Evolutionary conservation across 805 yeast genomes (phyloP).

Genomic region (Naumovozyma baii): DNA sequence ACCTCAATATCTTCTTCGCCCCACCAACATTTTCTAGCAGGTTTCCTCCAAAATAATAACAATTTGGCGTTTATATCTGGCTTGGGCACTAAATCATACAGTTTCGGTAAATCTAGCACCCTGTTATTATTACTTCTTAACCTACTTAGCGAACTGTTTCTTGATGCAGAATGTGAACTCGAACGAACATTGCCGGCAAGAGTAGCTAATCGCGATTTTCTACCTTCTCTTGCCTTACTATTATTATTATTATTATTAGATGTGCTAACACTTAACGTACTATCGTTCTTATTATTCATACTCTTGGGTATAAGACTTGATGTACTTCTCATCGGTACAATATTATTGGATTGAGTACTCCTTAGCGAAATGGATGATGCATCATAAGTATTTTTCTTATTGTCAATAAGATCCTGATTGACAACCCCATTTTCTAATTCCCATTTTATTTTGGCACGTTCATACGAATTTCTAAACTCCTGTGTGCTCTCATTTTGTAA

Average conservation of each 20-base stretch:
- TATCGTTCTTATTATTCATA: conserved; percentile 2
- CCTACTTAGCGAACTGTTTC: conserved; percentile 35
- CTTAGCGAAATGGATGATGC: background rate
- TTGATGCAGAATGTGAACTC: conserved; percentile 52
- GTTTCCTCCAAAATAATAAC: conserved; percentile 89
- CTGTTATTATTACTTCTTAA: conserved; percentile 29
- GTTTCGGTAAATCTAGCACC: conserved; percentile 21
- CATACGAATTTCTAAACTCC: conserved; percentile 21
- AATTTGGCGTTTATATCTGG: conserved; percentile 47
- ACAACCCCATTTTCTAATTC: conserved; percentile 12
- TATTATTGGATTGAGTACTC: conserved; percentile 7
- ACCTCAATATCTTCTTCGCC: conserved; percentile 47
- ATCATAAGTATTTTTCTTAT: background rate
- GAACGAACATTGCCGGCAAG: conserved; percentile 49
- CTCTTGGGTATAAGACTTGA: conserved; percentile 2
- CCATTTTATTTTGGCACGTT: conserved; percentile 17
- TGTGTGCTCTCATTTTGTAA: conserved; percentile 34
- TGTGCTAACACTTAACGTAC: conserved; percentile 10
- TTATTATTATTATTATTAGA: conserved; percentile 8
- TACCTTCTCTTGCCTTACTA: conserved; percentile 3
- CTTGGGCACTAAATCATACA: conserved; percentile 28
- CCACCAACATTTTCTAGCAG: conserved; percentile 99
- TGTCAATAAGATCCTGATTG: conserved; percentile 1
- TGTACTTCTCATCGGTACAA: conserved; percentile 1
- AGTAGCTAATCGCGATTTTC: conserved; percentile 50